A percentile compares a stretch with the other conserved stretches of the same genome.
phyloP scores from a whole-genome alignment of 257 asterid genomes.

The Solanum acaule region DNA sequence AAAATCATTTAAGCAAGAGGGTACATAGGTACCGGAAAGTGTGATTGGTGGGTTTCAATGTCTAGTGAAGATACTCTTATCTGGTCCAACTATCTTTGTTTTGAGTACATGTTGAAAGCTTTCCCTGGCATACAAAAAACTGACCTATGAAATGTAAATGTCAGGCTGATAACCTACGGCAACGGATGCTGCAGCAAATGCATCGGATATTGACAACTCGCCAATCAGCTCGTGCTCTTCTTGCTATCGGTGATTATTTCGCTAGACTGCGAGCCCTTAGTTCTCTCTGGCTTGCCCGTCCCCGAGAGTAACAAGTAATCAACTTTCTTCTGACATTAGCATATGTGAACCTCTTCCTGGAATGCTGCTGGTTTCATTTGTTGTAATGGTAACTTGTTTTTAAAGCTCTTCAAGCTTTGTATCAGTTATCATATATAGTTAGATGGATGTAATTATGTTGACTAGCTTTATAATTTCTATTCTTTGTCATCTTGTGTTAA shows the following conservation, averaged over 20 bases:
- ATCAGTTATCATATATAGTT: background rate
- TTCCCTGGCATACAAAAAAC: background rate
- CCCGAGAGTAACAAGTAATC: conserved; percentile 40
- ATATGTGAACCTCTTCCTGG: background rate
- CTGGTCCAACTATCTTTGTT: background rate
- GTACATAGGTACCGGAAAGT: background rate
- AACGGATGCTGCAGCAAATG: conserved; percentile 84
- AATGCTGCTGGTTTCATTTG: background rate
- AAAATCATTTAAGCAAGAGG: background rate
- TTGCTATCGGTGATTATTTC: conserved; percentile 80
- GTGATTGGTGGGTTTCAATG: background rate
- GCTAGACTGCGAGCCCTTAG: conserved; percentile 88
- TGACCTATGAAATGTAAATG: background rate
- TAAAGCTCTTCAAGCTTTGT: background rate
- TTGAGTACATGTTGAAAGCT: background rate
- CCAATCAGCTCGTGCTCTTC: conserved; percentile 88
- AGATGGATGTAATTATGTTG: background rate
- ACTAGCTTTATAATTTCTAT: background rate
- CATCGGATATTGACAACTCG: conserved; percentile 82
- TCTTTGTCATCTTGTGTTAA: background rate
- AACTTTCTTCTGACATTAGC: background rate
- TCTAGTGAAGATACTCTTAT: background rate
- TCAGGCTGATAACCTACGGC: conserved; percentile 91
- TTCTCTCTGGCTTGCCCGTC: conserved; percentile 95
- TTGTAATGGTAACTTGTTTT: background rate